Evolutionary conservation across 2,329 filamentous ascomycete genomes (phyloP).

Genomic region (Drechslerella stenobrocha): DNA sequence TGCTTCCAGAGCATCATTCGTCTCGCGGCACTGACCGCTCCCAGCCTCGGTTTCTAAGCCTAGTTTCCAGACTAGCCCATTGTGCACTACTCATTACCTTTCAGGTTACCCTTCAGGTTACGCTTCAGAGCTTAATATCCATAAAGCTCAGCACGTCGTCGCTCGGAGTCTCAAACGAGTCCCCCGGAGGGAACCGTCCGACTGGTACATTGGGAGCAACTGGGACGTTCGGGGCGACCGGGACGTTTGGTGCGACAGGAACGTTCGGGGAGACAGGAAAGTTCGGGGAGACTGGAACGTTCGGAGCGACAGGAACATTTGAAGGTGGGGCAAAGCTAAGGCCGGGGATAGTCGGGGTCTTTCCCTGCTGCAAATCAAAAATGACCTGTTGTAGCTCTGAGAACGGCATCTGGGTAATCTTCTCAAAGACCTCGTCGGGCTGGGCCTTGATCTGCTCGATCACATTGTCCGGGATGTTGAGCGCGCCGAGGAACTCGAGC

Average conservation of each 20-base stretch:
- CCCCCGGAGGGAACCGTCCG: background rate
- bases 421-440: conserved; percentile 2
- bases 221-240: background rate
- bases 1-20: background rate
- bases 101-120: too few species aligned
- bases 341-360: too few species aligned
- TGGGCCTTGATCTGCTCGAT: conserved; percentile 16
- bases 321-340: too few species aligned
- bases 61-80: background rate
- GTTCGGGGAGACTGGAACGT: too few species aligned
- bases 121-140: background rate
- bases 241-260: background rate
- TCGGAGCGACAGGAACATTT: too few species aligned
- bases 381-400: conserved; percentile 1
- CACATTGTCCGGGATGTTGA: conserved; percentile 12
- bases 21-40: background rate
- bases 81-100: too few species aligned
- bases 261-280: too few species aligned
- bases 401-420: background rate
- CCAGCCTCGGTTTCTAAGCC: too few species aligned
- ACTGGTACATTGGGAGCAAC: too few species aligned
- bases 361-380: conserved; percentile 3
- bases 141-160: background rate
- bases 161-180: background rate
- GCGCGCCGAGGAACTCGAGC: conserved; percentile 20